Conservation (phyloP, 2,329 filamentous ascomycete genomes). For the Hymenoscyphus scutula region DNA sequence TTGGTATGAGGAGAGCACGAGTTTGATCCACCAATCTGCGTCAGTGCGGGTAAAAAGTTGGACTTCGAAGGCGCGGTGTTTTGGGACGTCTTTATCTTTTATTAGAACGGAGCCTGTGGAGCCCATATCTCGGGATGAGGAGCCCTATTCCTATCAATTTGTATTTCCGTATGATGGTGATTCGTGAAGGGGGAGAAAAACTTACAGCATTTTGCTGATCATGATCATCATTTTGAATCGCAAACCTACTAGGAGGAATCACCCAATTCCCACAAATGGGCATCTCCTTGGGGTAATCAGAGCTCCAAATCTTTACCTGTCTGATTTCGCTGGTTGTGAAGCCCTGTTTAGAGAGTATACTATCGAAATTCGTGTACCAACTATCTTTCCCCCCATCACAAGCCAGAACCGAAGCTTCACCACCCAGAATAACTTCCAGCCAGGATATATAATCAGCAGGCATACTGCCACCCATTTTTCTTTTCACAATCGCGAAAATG, state of each 20-base stretch:
- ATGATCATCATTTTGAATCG: slow-evolving; percentile 36
- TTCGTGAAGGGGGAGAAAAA: not conserved
- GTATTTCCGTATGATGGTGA: too few species aligned
- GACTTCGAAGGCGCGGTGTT: slow-evolving; percentile 33
- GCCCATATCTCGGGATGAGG: slow-evolving; percentile 34
- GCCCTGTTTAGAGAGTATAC: slow-evolving; percentile 24
- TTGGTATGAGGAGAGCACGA: slow-evolving; percentile 32
- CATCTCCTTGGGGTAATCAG: slow-evolving; percentile 32
- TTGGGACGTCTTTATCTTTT: slow-evolving; percentile 33
- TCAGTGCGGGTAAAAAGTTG: slow-evolving; percentile 34
- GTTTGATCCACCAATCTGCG: slow-evolving; percentile 33
- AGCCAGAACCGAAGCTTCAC: slow-evolving; percentile 30
- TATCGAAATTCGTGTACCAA: slow-evolving; percentile 34
- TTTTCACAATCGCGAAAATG: slow-evolving; percentile 31
- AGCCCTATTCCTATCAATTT: slow-evolving; percentile 23
- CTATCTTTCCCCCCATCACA: slow-evolving; percentile 31
- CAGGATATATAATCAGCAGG: slow-evolving; percentile 34
- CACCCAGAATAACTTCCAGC: slow-evolving; percentile 35
- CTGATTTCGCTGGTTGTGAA: slow-evolving; percentile 29
- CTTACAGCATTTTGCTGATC: slow-evolving; percentile 33
- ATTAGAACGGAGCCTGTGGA: slow-evolving; percentile 33
- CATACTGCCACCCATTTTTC: slow-evolving; percentile 32
- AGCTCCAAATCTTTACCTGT: slow-evolving; percentile 36
- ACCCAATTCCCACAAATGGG: slow-evolving; percentile 18
- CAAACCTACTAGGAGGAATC: slow-evolving; percentile 24